Evolutionary conservation across 495 filamentous ascomycete species (phyloP), one percentile per base, ranked within the genome.

Genomic region (Corynascus novoguineensis): DNA sequence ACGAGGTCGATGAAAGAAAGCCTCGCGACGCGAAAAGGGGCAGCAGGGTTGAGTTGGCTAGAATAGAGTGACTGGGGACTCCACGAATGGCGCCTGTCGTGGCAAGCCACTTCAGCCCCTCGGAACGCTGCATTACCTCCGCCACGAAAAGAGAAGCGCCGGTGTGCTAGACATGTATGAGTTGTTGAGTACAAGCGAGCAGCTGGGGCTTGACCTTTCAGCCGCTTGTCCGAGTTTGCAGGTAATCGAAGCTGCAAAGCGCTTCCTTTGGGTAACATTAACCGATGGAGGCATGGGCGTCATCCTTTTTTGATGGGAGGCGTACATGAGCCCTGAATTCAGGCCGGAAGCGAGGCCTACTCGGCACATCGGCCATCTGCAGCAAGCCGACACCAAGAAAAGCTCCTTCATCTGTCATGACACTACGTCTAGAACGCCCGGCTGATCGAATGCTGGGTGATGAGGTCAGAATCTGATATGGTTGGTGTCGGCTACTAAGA

Each of bases 101-200:
- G 53, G 28, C 25, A 54, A 42, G 38, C n/a, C 8, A 55, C 19
- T 17, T 55, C 32, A 55, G 44, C 52, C 37, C 7, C 8, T 8
- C 44, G 34, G 45, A 5, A 48, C 34, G 34, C 35, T 56, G 53
- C 45, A 50, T 56, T 35, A 47, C 44, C 45, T 15, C 44, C 44
- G 15, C 9, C 38, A 50, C 11, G 22, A 17, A 45, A 41, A 48
- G 42, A 24, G 27, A 7, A 31, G 3, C 15, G 35, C 15, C n/a
- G 14, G 27, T 9, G 1, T n/a, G 15, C 37, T 11, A 22, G 49
- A 24, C 31, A n/a, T n/a, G 22, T 17, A 17, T 19, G 12, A 52
- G 49, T 2, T 8, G 27, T 11, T 40, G 14, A 22, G 17, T 19
- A 28, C 6, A 19, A 28, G 11, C 27, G 11, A 12, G 5, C 7